Percentiles rank a stretch among this genome's conserved stretches.
Evolutionary conservation across 768 basidiomycete genomes (phyloP).

Genomic region (Agaricus blazei): DNA sequence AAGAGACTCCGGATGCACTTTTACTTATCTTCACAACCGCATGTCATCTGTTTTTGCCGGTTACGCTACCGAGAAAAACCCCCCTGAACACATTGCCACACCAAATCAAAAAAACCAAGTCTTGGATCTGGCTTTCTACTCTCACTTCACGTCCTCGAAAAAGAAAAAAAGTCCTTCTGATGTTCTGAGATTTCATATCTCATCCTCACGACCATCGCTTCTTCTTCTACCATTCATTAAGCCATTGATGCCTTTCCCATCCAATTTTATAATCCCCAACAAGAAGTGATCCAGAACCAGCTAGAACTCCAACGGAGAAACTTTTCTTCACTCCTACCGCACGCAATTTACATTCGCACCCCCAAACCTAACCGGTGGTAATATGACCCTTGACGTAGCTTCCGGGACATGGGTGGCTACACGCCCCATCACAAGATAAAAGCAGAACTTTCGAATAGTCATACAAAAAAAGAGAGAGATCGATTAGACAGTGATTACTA

Average conservation of each 20-base stretch:
- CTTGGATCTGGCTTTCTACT: not conserved
- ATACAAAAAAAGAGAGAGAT: not conserved
- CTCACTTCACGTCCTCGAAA: not conserved
- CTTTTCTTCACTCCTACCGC: not conserved
- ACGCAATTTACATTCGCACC: not conserved
- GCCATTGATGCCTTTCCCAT: not conserved
- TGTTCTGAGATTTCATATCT: conserved; percentile 14
- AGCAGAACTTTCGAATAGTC: not conserved
- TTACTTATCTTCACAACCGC: no score
- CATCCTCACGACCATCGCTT: not conserved
- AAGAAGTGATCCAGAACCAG: not conserved
- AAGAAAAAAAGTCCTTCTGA: not conserved
- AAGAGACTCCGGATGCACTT: no score
- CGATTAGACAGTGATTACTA: not conserved
- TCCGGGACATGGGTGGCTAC: not conserved
- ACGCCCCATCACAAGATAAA: not conserved
- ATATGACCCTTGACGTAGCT: conserved; percentile 4
- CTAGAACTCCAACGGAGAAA: not conserved
- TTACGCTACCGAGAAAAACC: no score
- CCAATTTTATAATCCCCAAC: not conserved
- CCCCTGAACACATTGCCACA: no score
- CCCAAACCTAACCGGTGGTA: not conserved
- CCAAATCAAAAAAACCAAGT: no score
- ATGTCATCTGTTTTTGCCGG: no score
- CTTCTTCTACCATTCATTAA: not conserved